Evolutionary conservation across 176 grass and related monocot genomes (phyloP), one percentile per base, ranked within the genome.

Genomic region (Phoenix dactylifera): DNA sequence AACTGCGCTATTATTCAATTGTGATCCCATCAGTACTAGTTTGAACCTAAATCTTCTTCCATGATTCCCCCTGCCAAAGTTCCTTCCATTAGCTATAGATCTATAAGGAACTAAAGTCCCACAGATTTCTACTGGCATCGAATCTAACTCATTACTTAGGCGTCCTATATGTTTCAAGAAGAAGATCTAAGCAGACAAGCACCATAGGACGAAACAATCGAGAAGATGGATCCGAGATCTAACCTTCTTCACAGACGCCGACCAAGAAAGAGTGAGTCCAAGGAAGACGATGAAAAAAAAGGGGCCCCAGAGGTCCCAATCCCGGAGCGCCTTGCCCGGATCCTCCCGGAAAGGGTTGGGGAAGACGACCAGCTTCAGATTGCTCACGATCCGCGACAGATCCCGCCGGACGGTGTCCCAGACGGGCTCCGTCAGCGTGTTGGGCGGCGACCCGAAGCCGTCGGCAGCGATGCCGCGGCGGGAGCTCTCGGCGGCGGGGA

Each of bases 271-370:
- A 3, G 15, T 7, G 39, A 51, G 62, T 16, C 62, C 48, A 15
- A 64, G 48, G 48, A 64, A 50, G 19, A 51, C 15, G 48, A 25
- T 51, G 39, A 51, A 62, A 26, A 62, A 49, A 30, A 62, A 62
- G 15, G 59, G 59, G 1, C 59, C 59, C 59, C 59, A 62, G 3
- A 64, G 62, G 50, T 64, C 62, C 62, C 62, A 64, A 50, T 51
- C 39, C 39, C 62, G 18, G 12, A 64, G 62, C 62, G 62, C 62
- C 62, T 64, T 64, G 22, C 62, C 62, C 14, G 62, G 62, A 24
- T 64, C 62, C 44, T 62, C 59, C 44, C 59, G 32, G 59, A 19
- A 20, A 3, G 39, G 62, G 22, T 51, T 51, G 10, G 62, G 62
- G 7, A 51, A 64, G 18, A 64, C 62, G 22, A 51, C 44, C 62